These are phyloP conservation scores for Termitomyces sp. DNA, from an alignment of 768 basidiomycete species.

Conservation along the genomic window DNA sequence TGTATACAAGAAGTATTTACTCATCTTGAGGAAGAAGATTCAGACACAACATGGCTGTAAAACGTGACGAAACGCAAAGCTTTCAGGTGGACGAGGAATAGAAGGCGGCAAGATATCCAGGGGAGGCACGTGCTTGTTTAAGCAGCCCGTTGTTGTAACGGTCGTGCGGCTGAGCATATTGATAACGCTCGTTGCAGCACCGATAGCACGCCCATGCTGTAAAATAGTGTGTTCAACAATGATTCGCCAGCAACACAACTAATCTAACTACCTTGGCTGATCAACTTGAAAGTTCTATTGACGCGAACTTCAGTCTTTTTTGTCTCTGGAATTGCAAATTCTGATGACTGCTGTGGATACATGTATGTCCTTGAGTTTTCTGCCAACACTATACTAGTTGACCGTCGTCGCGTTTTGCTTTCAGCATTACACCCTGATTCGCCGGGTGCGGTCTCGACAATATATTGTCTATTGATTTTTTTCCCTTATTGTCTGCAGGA, in stretches of 20 bases:
- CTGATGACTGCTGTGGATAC: conserved; percentile 1
- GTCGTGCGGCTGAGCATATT: neutral
- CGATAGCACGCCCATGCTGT: neutral
- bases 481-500: neutral
- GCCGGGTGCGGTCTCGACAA: too few species aligned
- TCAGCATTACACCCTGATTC: too few species aligned
- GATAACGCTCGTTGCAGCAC: neutral
- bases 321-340: neutral
- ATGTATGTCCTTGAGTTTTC: too few species aligned
- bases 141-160: neutral
- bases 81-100: too few species aligned
- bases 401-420: neutral
- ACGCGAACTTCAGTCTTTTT: neutral
- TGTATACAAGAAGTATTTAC: too few species aligned
- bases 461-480: too few species aligned
- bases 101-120: too few species aligned
- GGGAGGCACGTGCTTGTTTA: neutral
- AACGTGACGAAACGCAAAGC: too few species aligned
- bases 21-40: too few species aligned
- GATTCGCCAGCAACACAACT: too few species aligned
- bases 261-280: neutral
- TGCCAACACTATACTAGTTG: neutral
- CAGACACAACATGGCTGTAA: too few species aligned
- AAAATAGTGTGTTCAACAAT: neutral
- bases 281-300: neutral